A percentile compares a stretch with the other conserved stretches of the same genome.
Evolutionary conservation across 2,329 filamentous ascomycete genomes (phyloP).

Genomic region (Fusarium liriodendri): DNA sequence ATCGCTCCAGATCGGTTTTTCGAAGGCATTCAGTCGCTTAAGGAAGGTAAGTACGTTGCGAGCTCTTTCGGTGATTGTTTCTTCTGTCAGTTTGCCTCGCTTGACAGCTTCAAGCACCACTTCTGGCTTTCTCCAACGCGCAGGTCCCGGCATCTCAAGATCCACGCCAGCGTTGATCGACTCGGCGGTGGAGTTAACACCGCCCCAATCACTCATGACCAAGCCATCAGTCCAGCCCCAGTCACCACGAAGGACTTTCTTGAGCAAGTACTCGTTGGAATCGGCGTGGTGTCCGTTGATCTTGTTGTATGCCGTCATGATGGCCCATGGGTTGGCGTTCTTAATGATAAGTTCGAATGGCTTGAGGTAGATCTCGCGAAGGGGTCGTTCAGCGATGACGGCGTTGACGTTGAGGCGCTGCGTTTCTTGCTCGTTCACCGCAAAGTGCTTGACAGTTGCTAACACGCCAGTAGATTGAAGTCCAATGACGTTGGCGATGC

Average conservation of each 20-base stretch:
- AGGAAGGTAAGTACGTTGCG: constrained; percentile 45
- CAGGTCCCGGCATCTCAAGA: constrained; percentile 53
- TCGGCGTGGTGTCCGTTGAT: constrained; percentile 56
- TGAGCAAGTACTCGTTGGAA: constrained; percentile 40
- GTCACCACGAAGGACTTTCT: constrained; percentile 54
- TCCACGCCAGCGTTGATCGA: constrained; percentile 47
- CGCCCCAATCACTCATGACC: constrained; percentile 54
- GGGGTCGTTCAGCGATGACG: constrained; percentile 37
- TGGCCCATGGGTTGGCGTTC: constrained; percentile 54
- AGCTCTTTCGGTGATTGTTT: constrained; percentile 45
- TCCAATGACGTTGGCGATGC: constrained; percentile 48
- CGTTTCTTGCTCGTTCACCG: constrained; percentile 53
- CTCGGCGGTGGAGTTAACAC: constrained; percentile 47
- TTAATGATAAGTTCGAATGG: constrained; percentile 55
- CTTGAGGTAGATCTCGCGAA: constrained; percentile 47
- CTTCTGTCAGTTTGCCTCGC: constrained; percentile 43
- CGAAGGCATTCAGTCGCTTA: constrained; percentile 44
- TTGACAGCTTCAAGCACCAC: constrained; percentile 47
- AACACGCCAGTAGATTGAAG: constrained; percentile 54
- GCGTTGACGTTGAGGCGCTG: constrained; percentile 43
- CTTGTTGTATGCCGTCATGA: constrained; percentile 49
- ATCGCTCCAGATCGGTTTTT: constrained; percentile 35
- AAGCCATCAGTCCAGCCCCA: constrained; percentile 54
- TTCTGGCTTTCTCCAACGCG: constrained; percentile 43
- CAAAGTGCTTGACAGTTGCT: constrained; percentile 58